Evolutionary conservation across 768 basidiomycete species (phyloP).

Genomic region (Tricholoma furcatifolium): DNA sequence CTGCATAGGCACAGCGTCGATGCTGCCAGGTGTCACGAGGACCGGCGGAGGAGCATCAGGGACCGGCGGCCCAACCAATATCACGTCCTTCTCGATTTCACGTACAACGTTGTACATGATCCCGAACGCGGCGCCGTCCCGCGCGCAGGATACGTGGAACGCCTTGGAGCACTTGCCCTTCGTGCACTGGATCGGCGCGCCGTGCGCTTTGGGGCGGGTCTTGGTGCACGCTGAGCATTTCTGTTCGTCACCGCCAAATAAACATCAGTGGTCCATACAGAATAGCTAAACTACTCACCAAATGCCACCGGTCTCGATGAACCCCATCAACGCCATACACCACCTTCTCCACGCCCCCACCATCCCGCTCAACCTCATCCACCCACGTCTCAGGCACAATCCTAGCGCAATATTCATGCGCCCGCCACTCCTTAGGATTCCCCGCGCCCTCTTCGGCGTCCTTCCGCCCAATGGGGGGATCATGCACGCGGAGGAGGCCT

Average conservation of each 20-base stretch:
- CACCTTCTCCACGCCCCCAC: slow-evolving; percentile 44
- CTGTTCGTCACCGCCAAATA: no score
- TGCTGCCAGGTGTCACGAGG: no score
- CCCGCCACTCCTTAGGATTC: slow-evolving; percentile 59
- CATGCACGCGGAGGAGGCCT: slow-evolving; percentile 64
- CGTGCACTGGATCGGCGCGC: slow-evolving; percentile 88
- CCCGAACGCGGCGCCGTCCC: slow-evolving; percentile 47
- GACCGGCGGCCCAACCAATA: slow-evolving; percentile 48
- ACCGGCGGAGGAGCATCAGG: no score
- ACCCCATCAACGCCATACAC: slow-evolving; percentile 88
- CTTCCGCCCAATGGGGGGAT: slow-evolving; percentile 57
- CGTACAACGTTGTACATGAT: slow-evolving; percentile 61
- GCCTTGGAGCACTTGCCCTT: slow-evolving; percentile 93
- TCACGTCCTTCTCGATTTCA: slow-evolving; percentile 81
- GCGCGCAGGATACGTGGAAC: slow-evolving; percentile 91
- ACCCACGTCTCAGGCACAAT: slow-evolving; percentile 93
- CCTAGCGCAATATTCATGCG: slow-evolving; percentile 77
- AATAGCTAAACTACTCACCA: no score
- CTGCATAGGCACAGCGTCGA: no score
- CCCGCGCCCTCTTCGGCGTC: slow-evolving; percentile 50
- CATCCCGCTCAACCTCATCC: slow-evolving; percentile 53
- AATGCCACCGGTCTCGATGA: slow-evolving; percentile 88
- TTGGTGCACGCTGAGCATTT: slow-evolving; percentile 91
- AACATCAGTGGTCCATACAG: no score
- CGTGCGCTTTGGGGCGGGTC: slow-evolving; percentile 61